Evolutionary conservation across 1,284 basidiomycete species (phyloP).

Genomic region (Puccinia brachypodii): DNA sequence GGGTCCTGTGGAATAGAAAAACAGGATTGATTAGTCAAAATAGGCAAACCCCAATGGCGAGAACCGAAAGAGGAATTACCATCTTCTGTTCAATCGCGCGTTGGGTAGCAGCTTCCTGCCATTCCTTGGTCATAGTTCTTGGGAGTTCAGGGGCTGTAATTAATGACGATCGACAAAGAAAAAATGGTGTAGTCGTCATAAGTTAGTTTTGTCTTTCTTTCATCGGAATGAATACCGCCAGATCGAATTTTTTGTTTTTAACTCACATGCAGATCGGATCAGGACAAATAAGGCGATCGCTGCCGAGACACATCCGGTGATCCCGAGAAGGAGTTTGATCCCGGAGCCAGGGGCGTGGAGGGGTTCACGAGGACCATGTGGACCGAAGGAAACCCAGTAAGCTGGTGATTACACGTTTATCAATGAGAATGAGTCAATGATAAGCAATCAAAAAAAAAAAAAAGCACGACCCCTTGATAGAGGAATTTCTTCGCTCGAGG

Average conservation of each 20-base stretch:
- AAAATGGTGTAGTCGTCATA: neutral
- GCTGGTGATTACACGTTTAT: neutral
- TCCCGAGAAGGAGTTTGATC: slow-evolving; percentile 46
- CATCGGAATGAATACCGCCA: no score
- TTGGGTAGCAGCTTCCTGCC: slow-evolving; percentile 45
- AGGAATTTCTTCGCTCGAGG: no score
- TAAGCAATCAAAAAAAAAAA: no score
- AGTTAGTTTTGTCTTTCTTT: no score
- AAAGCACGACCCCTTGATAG: no score
- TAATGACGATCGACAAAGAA: no score
- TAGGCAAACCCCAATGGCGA: neutral
- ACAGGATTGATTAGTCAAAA: no score
- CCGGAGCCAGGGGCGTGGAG: slow-evolving; percentile 48
- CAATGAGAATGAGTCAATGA: neutral
- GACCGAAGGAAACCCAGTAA: slow-evolving; percentile 48
- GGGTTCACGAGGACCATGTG: slow-evolving; percentile 47
- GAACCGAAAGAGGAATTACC: neutral
- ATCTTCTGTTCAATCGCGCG: slow-evolving; percentile 49
- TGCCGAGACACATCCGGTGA: slow-evolving; percentile 47
- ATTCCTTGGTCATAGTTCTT: slow-evolving; percentile 48
- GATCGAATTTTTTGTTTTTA: neutral
- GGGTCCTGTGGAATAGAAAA: slow-evolving; percentile 39
- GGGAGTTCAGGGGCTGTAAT: slow-evolving; percentile 35
- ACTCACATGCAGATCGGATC: slow-evolving; percentile 35
- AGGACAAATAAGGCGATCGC: slow-evolving; percentile 33